Evolutionary conservation across 345 rosid species (phyloP).

Genomic region (Salix purpurea): DNA sequence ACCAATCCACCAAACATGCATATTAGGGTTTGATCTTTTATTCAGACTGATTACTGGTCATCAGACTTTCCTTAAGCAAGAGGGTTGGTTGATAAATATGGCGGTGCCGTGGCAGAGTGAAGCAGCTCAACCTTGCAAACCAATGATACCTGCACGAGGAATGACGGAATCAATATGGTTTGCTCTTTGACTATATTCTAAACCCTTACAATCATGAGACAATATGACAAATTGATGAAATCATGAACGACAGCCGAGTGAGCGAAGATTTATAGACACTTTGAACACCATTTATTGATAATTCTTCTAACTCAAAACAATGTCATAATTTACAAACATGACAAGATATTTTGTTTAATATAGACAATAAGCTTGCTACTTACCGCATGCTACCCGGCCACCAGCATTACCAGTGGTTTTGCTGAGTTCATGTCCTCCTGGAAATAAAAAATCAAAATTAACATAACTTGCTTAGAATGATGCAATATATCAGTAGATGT

Average conservation of each 20-base stretch:
- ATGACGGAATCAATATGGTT: background rate
- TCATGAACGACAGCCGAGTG: background rate
- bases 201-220: background rate
- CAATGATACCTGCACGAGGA: slow-evolving; percentile 44
- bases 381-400: slow-evolving; percentile 84
- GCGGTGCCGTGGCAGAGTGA: background rate
- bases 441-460: background rate
- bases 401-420: slow-evolving; percentile 88
- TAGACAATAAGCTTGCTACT: background rate
- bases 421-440: slow-evolving; percentile 97
- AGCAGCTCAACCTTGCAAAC: slow-evolving; percentile 47
- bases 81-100: background rate
- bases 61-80: background rate
- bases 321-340: background rate
- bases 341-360: background rate
- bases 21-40: background rate
- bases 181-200: background rate
- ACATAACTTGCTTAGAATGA: background rate
- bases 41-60: background rate
- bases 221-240: background rate
- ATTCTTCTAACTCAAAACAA: background rate
- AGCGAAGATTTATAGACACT: background rate
- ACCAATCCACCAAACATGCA: background rate
- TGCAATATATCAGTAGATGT: background rate
- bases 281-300: background rate